Conservation (phyloP, 352 stramenopile species). For the Globisporangium rhizosaccharum region DNA sequence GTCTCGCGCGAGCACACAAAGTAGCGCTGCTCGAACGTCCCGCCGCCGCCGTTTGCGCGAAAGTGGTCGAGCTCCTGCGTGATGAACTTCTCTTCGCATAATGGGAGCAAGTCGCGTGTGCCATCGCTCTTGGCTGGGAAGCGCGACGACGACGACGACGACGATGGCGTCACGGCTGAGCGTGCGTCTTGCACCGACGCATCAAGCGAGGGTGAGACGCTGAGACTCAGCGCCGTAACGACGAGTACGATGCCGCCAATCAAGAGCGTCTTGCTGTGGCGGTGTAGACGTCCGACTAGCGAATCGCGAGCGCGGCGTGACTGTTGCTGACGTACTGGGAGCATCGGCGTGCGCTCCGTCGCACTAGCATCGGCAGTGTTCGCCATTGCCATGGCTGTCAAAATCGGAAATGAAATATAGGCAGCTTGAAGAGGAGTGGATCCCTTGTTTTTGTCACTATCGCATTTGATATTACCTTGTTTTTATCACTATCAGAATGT, state of each 20-base stretch:
- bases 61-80: slow-evolving; percentile 79
- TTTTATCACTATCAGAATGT: no score
- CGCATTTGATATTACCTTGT: no score
- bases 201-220: slow-evolving; percentile 16
- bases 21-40: slow-evolving; percentile 82
- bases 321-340: slow-evolving; percentile 8
- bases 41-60: slow-evolving; percentile 24
- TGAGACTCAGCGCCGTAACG: slow-evolving; percentile 23
- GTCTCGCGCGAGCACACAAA: slow-evolving; percentile 82
- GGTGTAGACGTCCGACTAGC: no score
- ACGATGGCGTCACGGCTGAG: neutral
- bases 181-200: neutral
- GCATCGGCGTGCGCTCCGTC: slow-evolving; percentile 25
- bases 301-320: slow-evolving; percentile 13
- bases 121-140: slow-evolving; percentile 33
- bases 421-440: no score
- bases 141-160: slow-evolving; percentile 1
- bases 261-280: no score
- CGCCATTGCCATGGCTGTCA: no score
- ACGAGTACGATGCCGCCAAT: slow-evolving; percentile 1
- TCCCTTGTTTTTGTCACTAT: no score
- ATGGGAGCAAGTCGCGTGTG: slow-evolving; percentile 34
- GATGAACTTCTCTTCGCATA: slow-evolving; percentile 72
- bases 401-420: no score
- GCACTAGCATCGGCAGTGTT: no score